A percentile compares a stretch with the other conserved stretches of the same genome.
Conservation (phyloP, 495 filamentous ascomycete species). For the Mytilinidion resinicola region DNA sequence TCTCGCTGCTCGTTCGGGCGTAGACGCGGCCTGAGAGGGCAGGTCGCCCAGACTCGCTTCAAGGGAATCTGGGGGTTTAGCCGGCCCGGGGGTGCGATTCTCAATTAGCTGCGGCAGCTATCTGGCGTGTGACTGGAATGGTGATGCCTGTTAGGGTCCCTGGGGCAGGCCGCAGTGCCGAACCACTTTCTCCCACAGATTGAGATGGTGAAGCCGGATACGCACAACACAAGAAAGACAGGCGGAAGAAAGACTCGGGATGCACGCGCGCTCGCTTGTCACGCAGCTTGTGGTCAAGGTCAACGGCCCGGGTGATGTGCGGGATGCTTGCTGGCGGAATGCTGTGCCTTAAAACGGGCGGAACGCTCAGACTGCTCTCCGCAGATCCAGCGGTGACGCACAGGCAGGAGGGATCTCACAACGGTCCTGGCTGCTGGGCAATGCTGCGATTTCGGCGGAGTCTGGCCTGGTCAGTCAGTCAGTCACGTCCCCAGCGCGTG, state of each 20-base stretch:
- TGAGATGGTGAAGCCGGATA: slow-evolving; percentile 14
- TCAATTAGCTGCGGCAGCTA: slow-evolving; percentile 29
- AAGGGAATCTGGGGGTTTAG: slow-evolving; percentile 26
- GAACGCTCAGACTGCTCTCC: slow-evolving; percentile 8
- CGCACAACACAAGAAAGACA: not conserved
- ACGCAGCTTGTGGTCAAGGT: not conserved
- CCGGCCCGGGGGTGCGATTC: slow-evolving; percentile 29
- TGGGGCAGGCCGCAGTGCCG: slow-evolving; percentile 20
- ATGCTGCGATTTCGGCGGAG: slow-evolving; percentile 15
- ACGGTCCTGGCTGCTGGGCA: slow-evolving; percentile 13
- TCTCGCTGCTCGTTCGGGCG: not conserved
- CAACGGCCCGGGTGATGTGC: not conserved
- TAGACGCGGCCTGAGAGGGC: not conserved
- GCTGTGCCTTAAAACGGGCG: not conserved
- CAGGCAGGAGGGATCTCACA: slow-evolving; percentile 17
- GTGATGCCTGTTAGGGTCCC: not conserved
- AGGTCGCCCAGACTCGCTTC: slow-evolving; percentile 23
- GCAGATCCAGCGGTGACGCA: slow-evolving; percentile 25
- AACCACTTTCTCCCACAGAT: slow-evolving; percentile 29
- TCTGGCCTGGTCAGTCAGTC: slow-evolving; percentile 11
- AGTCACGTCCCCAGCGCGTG: slow-evolving; percentile 14
- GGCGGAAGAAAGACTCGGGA: no score
- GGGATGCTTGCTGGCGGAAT: not conserved
- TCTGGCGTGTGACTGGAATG: slow-evolving; percentile 17
- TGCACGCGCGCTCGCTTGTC: no score